These are phyloP conservation scores for Fraxinus velutina DNA, from an alignment of 305 asterid genomes.

Conservation along the genomic window DNA sequence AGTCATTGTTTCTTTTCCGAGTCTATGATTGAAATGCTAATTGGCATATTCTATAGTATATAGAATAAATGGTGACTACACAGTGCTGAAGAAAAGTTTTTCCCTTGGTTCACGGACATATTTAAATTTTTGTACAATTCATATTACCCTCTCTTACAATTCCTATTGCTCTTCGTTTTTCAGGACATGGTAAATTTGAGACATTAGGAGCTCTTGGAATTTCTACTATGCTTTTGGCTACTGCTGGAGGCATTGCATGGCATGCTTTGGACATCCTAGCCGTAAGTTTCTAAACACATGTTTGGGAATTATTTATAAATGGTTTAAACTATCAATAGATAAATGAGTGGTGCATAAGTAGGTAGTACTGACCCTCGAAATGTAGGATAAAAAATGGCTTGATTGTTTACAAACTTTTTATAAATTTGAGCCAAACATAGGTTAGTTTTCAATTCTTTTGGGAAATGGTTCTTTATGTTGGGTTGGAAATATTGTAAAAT, in stretches of 20 bases:
- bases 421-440: not conserved
- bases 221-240: conserved; percentile 75
- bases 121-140: not conserved
- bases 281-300: conserved; percentile 35
- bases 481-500: not conserved
- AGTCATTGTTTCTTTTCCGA: not conserved
- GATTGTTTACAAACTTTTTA: not conserved
- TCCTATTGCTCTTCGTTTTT: conserved; percentile 26
- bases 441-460: not conserved
- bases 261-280: conserved; percentile 73
- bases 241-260: conserved; percentile 97
- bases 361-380: not conserved
- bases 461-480: not conserved
- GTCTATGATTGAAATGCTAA: not conserved
- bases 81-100: not conserved
- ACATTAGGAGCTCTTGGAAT: conserved; percentile 96
- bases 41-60: not conserved
- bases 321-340: not conserved
- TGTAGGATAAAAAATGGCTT: not conserved
- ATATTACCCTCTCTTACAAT: conserved; percentile 10
- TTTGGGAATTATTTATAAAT: not conserved
- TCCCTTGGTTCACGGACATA: not conserved
- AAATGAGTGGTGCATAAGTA: not conserved
- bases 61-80: conserved; percentile 14
- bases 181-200: conserved; percentile 97